Percentiles rank a stretch among this genome's conserved stretches.
These are phyloP conservation scores for Colletotrichum noveboracense DNA, from an alignment of 2,329 filamentous ascomycete genomes.

Conservation along the genomic window DNA sequence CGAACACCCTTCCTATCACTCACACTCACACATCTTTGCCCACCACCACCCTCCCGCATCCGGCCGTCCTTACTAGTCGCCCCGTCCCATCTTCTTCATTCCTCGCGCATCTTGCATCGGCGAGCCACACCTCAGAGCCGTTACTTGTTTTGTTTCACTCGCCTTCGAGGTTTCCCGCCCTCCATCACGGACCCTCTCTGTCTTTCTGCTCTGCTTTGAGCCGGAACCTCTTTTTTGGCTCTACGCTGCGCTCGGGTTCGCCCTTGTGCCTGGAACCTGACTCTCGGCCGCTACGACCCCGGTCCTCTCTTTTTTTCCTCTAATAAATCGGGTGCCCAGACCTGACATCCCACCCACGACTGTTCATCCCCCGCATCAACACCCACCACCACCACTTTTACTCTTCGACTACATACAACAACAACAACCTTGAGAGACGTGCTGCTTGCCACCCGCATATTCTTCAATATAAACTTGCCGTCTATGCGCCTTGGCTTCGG, in stretches of 20 bases:
- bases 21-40: neutral
- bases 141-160: slow-evolving; percentile 22
- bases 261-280: neutral
- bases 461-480: neutral
- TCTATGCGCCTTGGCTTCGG: neutral
- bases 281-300: neutral
- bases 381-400: neutral
- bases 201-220: neutral
- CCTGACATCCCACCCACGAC: neutral
- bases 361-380: neutral
- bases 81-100: slow-evolving; percentile 10
- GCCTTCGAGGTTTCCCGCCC: slow-evolving; percentile 5
- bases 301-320: neutral
- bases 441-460: neutral
- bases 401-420: neutral
- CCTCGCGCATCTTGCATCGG: neutral
- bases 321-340: slow-evolving; percentile 15
- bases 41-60: neutral
- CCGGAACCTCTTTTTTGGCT: neutral
- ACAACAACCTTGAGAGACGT: neutral
- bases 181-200: neutral
- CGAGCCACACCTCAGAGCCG: neutral
- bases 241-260: neutral
- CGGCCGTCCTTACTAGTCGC: neutral
- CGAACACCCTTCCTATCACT: neutral